Conservation (phyloP, 352 stramenopile genomes). For the Phytophthora sp. region DNA sequence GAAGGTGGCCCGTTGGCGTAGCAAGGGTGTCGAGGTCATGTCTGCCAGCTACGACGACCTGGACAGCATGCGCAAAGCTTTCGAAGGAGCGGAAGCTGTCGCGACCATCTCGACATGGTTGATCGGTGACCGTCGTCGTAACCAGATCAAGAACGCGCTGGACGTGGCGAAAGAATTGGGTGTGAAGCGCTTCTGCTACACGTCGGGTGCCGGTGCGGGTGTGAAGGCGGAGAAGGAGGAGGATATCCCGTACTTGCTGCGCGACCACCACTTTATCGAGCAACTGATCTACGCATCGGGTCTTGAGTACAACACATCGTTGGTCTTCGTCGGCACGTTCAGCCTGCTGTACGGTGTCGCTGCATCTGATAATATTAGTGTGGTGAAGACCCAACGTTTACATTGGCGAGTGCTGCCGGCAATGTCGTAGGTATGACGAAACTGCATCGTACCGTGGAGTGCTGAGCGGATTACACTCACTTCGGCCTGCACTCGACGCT, state of each 20-base stretch:
- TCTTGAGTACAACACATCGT: slow-evolving; percentile 16
- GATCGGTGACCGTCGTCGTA: slow-evolving; percentile 10
- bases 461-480: too few relatives aligned
- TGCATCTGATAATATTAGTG: too few relatives aligned
- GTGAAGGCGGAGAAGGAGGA: slow-evolving; percentile 2
- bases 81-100: slow-evolving; percentile 12
- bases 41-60: slow-evolving; percentile 14
- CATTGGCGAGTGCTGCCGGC: too few relatives aligned
- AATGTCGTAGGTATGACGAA: too few relatives aligned
- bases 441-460: too few relatives aligned
- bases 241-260: slow-evolving; percentile 18
- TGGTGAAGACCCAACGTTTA: too few relatives aligned
- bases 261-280: slow-evolving; percentile 22
- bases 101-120: slow-evolving; percentile 17
- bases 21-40: slow-evolving; percentile 11
- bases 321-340: too few relatives aligned
- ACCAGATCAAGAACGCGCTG: slow-evolving; percentile 4
- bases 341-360: too few relatives aligned
- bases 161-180: slow-evolving; percentile 3
- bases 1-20: slow-evolving; percentile 1
- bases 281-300: slow-evolving; percentile 10
- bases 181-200: slow-evolving; percentile 21
- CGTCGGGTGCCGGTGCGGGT: slow-evolving; percentile 10
- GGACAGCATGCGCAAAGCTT: slow-evolving; percentile 9
- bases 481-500: too few relatives aligned